Evolutionary conservation across 129 eudicot species (phyloP), one percentile per base, ranked within the genome.

Genomic region (Pulicaria dysenterica): DNA sequence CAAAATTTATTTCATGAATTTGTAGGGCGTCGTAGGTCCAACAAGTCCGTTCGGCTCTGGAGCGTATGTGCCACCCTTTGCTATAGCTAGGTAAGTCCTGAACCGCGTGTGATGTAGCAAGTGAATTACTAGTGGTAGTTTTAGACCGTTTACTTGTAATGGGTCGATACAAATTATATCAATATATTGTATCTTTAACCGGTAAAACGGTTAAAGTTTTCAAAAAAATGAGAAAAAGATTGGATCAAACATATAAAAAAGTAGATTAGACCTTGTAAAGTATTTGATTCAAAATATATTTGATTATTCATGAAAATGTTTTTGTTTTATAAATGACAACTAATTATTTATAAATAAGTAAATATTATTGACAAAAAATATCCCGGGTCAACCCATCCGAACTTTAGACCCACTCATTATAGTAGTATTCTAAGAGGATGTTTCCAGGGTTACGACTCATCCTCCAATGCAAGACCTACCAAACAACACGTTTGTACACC

Each of bases 371-470:
- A 8, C 64, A 17, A 70, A 14, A 66, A 0, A 40, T 45, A 43
- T 39, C 42, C 17, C 37, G 36, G 31, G 31, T 24, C 31, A 24
- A 24, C 31, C 31, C 31, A 24, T 0, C 31, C 2, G 31, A 24
- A 24, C 31, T 24, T 24, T 24, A 24, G 17, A 56, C 61, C 2
- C 3, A 7, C 7, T 7, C 58, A 15, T 14, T 5, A 43, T 6
- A 39, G 14, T 63, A 31, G 64, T n/a, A 54, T n/a, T 15, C 37
- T n/a, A 42, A 17, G 8, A 58, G 40, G 69, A 15, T 37, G 14
- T n/a, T 57, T 64, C 36, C 67, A 78, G 81, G 63, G 68, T 63
- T 48, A 64, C 70, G 31, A 13, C 70, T 58, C 81, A 56, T 57
- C 69, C 73, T 64, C 53, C 64, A 17, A 34, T 64, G 56, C 67